phyloP scores from a whole-genome alignment of 805 yeast genomes.

The Myxozyma kluyveri region DNA sequence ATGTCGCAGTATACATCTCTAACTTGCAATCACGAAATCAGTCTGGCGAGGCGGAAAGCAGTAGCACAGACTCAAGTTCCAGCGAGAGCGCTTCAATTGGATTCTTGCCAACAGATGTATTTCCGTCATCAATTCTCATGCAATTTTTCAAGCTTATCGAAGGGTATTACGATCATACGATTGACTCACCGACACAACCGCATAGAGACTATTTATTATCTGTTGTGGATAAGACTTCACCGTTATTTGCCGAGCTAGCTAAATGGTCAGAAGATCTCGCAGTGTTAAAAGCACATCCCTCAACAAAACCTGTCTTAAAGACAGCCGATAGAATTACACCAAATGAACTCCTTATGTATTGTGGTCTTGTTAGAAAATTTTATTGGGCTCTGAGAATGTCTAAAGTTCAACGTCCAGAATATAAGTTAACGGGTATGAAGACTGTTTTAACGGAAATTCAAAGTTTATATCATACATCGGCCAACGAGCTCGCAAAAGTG shows the following conservation, averaged over 20 bases:
- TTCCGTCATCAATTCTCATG: too few species aligned
- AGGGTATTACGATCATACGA: too few species aligned
- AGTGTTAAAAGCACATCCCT: constrained; percentile 14
- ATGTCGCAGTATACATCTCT: too few species aligned
- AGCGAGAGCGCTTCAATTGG: too few species aligned
- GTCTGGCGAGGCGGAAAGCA: too few species aligned
- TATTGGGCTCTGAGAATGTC: constrained; percentile 21
- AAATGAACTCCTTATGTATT: constrained; percentile 1
- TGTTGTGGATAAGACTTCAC: constrained; percentile 9
- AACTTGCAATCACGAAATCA: too few species aligned
- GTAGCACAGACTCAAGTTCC: too few species aligned
- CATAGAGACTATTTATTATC: constrained; percentile 9
- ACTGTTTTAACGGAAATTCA: constrained; percentile 10
- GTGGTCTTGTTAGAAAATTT: constrained; percentile 11
- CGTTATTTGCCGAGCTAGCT: constrained; percentile 8
- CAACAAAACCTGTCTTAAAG: constrained; percentile 7
- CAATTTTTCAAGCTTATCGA: too few species aligned
- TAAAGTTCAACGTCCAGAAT: constrained; percentile 16
- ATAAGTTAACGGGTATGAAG: constrained; percentile 20
- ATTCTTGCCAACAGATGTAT: too few species aligned
- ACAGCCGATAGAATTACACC: background rate
- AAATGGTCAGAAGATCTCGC: background rate
- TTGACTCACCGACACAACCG: too few species aligned
- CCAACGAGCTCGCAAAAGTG: background rate
- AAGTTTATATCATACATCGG: constrained; percentile 7